Conservation (phyloP, 1,284 basidiomycete species). For the Gomphus sp. region DNA sequence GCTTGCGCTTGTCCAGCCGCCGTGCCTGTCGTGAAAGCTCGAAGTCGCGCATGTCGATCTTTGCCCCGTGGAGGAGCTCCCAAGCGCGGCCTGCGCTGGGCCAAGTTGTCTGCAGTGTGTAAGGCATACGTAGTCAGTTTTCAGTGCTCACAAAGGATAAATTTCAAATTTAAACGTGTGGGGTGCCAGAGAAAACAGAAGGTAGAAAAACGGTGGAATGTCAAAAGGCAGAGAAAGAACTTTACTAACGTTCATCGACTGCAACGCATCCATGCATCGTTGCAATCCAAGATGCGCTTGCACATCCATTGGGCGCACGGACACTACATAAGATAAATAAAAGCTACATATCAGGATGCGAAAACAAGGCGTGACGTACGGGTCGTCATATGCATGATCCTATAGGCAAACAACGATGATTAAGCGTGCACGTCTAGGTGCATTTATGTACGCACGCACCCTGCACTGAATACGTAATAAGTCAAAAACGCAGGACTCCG, state of each 20-base stretch:
- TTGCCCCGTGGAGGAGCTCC: constrained; percentile 62
- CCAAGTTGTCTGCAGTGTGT: constrained; percentile 40
- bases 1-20: constrained; percentile 2
- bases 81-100: constrained; percentile 66
- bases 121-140: not conserved
- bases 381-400: constrained; percentile 71
- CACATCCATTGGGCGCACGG: constrained; percentile 52
- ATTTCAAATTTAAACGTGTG: not conserved
- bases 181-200: not conserved
- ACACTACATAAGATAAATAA: constrained; percentile 32
- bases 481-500: constrained; percentile 66
- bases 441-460: not conserved
- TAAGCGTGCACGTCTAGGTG: not conserved
- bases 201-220: too few species aligned
- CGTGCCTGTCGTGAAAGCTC: constrained; percentile 10
- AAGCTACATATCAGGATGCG: constrained; percentile 15
- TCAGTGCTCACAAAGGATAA: too few species aligned
- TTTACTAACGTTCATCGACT: constrained; percentile 46
- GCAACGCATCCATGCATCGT: constrained; percentile 61
- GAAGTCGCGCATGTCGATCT: constrained; percentile 31
- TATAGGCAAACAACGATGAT: constrained; percentile 14
- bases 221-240: not conserved
- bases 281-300: constrained; percentile 56
- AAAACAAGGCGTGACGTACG: constrained; percentile 26
- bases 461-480: constrained; percentile 75